Base-by-base conservation (phyloP, 2,329 filamentous ascomycete genomes). In the Phaeosphaeria sp. region DNA sequence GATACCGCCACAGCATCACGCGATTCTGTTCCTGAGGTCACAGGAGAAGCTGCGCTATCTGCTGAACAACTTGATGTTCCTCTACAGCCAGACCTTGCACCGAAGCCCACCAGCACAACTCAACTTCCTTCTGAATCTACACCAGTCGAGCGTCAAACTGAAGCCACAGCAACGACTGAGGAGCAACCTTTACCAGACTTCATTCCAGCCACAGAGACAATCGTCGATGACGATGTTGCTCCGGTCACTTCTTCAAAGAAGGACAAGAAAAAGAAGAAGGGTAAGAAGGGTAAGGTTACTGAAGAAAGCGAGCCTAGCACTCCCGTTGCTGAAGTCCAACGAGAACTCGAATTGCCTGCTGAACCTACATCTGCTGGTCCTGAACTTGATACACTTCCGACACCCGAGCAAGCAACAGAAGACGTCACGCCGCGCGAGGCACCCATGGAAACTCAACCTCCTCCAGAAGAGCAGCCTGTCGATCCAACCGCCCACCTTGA, bases 201-300 rank as follows among this genome's bases (percentile, higher is more conserved):
- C 21, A 40, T 24, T 5, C 33, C 36, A 20, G 6, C 21, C 5
- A 45, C 30, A 13, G 52, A 60, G 8, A 47, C 42, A 6, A 43
- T 20, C 4, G 36, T 21, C 3, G 55, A 51, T 18, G 55, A 49
- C 5, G 44, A 46, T 6, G 22, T n/a, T 1, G 51, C 42, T 1
- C 27, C 36, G 3, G 15, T 49, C 9, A 24, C 58, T 46, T 45
- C 53, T 39, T 65, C 63, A 6, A 69, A 68, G 51, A 69, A 71
- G 54, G 64, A 66, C 46, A 71, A 68, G 59, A 72, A 69, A 54
- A 66, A 67, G 57, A 67, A 71, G 59, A 69, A 69, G 57, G 53
- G 56, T 15, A 70, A 68, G 54, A 72, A 71, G 56, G 52, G 43
- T 11, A 67, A 63, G 42, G 46, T 39, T 1, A 40, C 50, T 18